Conservation (phyloP, 371 early-diverging fungal genomes). For the Mucor racemosus region DNA sequence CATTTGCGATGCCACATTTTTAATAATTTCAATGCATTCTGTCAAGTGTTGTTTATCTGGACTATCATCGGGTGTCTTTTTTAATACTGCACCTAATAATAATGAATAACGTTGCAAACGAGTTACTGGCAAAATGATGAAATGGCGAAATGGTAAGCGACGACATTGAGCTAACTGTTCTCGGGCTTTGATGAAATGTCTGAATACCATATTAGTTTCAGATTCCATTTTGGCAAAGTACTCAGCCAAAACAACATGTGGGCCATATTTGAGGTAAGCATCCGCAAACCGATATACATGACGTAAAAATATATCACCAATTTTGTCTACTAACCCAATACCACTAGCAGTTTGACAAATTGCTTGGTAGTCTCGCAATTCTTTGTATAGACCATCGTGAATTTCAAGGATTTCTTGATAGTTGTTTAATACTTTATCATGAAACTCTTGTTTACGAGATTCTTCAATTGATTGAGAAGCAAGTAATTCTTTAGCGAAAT, state of each 20-base stretch:
- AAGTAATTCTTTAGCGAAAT: constrained; percentile 39
- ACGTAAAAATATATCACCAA: constrained; percentile 86
- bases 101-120: constrained; percentile 89
- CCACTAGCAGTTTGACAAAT: constrained; percentile 53
- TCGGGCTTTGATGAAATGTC: constrained; percentile 72
- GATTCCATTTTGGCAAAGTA: constrained; percentile 79
- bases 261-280: constrained; percentile 85
- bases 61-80: constrained; percentile 80
- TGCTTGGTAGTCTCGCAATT: constrained; percentile 74
- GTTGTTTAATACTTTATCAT: constrained; percentile 83
- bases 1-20: constrained; percentile 62
- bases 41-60: constrained; percentile 44
- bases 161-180: constrained; percentile 71
- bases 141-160: constrained; percentile 65
- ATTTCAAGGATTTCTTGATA: constrained; percentile 73
- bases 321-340: constrained; percentile 68
- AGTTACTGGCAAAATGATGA: constrained; percentile 73
- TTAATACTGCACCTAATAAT: constrained; percentile 81
- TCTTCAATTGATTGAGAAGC: constrained; percentile 59
- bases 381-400: constrained; percentile 71
- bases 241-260: constrained; percentile 83
- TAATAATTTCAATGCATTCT: constrained; percentile 70
- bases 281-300: constrained; percentile 70
- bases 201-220: constrained; percentile 67
- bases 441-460: constrained; percentile 67